phyloP scores from a whole-genome alignment of 2,329 filamentous ascomycete species.

The Fusarium udum region DNA sequence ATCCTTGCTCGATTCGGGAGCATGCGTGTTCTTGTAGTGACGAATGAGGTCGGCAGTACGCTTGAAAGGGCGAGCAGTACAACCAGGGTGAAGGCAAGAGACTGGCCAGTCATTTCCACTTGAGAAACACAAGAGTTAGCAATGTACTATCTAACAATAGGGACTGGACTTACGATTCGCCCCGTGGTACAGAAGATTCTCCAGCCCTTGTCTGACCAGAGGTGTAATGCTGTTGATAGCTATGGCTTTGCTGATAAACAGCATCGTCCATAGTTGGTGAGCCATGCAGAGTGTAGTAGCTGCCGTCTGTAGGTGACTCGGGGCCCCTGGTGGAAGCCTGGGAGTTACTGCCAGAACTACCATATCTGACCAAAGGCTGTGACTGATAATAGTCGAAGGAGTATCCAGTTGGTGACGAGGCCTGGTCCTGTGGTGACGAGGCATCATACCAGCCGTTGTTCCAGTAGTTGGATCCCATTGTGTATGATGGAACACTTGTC shows the following conservation, averaged over 20 bases:
- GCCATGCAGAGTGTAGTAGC: slow-evolving; percentile 31
- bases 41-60: slow-evolving; percentile 65
- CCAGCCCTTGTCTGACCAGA: background rate
- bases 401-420: slow-evolving; percentile 30
- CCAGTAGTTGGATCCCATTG: slow-evolving; percentile 33
- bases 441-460: slow-evolving; percentile 22
- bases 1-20: slow-evolving; percentile 52
- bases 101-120: slow-evolving; percentile 48
- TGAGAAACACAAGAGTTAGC: slow-evolving; percentile 15
- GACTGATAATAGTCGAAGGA: slow-evolving; percentile 36
- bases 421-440: slow-evolving; percentile 34
- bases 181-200: slow-evolving; percentile 8
- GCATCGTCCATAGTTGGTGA: slow-evolving; percentile 15
- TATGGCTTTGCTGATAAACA: slow-evolving; percentile 15
- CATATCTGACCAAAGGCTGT: slow-evolving; percentile 42
- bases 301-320: slow-evolving; percentile 40
- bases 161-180: slow-evolving; percentile 25
- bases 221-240: slow-evolving; percentile 21
- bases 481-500: background rate
- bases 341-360: slow-evolving; percentile 46
- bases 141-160: background rate
- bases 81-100: slow-evolving; percentile 53
- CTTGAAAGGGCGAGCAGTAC: slow-evolving; percentile 58
- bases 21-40: slow-evolving; percentile 62
- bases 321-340: slow-evolving; percentile 37